Evolutionary conservation across 164 flowering plant genomes (phyloP).

Genomic region (Stephania yunnanensis): DNA sequence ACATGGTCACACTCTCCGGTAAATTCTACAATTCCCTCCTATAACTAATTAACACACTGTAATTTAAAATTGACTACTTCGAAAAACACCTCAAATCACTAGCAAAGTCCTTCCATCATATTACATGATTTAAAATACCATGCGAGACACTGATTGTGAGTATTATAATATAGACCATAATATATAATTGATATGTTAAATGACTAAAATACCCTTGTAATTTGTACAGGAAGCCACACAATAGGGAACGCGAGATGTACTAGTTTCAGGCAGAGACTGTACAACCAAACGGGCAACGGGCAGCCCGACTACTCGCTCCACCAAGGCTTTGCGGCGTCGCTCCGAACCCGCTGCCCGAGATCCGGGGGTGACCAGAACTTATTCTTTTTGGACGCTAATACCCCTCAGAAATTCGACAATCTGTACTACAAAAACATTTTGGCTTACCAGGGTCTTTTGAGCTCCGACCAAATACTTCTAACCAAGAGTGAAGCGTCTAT

Average conservation of each 20-base stretch:
- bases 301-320: conserved; percentile 59
- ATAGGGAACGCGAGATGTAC: conserved; percentile 84
- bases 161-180: no score
- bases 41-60: no score
- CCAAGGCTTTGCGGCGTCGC: conserved; percentile 50
- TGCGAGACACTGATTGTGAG: no score
- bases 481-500: conserved; percentile 44
- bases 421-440: conserved; percentile 76
- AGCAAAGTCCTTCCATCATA: no score
- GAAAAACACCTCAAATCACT: no score
- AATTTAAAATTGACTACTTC: no score
- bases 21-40: conserved; percentile 2
- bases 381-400: conserved; percentile 53
- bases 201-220: neutral
- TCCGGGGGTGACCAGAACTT: conserved; percentile 93
- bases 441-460: conserved; percentile 63
- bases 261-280: conserved; percentile 87
- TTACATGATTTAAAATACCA: no score
- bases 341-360: conserved; percentile 64
- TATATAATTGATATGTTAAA: neutral
- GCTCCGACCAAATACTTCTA: conserved; percentile 69
- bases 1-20: conserved; percentile 93
- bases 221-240: conserved; percentile 83
- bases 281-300: conserved; percentile 86
- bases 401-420: conserved; percentile 74